phyloP scores from a whole-genome alignment of 495 filamentous ascomycete genomes.

The Trichoderma gamsii region DNA sequence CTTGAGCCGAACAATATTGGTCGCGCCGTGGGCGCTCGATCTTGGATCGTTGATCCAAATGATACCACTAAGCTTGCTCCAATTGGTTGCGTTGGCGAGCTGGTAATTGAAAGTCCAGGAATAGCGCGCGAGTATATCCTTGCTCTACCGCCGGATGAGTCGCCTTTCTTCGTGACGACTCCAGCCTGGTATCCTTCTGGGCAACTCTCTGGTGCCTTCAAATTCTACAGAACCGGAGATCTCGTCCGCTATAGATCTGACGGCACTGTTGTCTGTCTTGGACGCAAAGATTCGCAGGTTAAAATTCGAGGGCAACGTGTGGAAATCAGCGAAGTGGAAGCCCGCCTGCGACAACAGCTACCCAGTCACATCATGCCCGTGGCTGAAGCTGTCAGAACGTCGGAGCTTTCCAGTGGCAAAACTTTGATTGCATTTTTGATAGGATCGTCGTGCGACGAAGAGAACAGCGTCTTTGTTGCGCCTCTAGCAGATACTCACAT shows the following conservation, averaged over 20 bases:
- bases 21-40: slow-evolving; percentile 37
- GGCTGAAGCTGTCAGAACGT: neutral
- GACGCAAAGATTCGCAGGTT: neutral
- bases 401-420: neutral
- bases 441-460: neutral
- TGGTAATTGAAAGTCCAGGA: slow-evolving; percentile 41
- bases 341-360: neutral
- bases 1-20: slow-evolving; percentile 34
- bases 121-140: slow-evolving; percentile 26
- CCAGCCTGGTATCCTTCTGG: neutral
- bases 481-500: neutral
- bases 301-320: slow-evolving; percentile 5
- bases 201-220: neutral
- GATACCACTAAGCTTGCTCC: slow-evolving; percentile 41
- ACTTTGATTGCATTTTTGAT: neutral
- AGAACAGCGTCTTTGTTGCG: neutral
- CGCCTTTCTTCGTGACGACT: neutral
- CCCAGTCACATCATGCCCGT: neutral
- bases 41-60: slow-evolving; percentile 42
- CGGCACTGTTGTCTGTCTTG: neutral
- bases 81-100: slow-evolving; percentile 41
- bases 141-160: neutral
- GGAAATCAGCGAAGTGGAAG: slow-evolving; percentile 6
- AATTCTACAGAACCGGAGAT: slow-evolving; percentile 2
- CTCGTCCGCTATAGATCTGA: neutral